A percentile compares a stretch with the other conserved stretches of the same genome.
phyloP scores from a whole-genome alignment of 176 grass and related monocot species.

The Alloteropsis semialata region DNA sequence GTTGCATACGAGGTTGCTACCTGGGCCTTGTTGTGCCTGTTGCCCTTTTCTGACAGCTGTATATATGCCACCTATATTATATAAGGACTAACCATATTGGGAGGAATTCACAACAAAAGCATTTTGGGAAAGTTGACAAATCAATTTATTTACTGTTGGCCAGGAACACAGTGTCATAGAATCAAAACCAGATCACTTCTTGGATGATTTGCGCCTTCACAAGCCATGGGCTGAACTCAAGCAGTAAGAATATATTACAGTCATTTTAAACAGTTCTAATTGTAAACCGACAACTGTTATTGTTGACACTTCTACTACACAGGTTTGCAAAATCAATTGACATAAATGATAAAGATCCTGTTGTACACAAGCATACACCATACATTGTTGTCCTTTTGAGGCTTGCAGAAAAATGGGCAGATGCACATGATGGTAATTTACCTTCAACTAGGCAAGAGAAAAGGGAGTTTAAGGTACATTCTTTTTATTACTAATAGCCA shows the following conservation, averaged over 20 bases:
- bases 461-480: conserved; percentile 90
- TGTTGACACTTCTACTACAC: conserved; percentile 27
- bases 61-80: background rate
- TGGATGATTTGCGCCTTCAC: conserved; percentile 93
- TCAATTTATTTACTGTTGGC: conserved; percentile 8
- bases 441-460: conserved; percentile 93
- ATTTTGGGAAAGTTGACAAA: conserved; percentile 18
- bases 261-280: background rate
- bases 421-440: conserved; percentile 65
- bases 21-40: background rate
- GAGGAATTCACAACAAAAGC: background rate
- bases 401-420: conserved; percentile 85
- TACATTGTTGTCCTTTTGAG: conserved; percentile 84
- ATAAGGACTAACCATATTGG: background rate
- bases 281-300: conserved; percentile 12
- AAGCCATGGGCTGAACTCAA: conserved; percentile 90
- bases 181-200: conserved; percentile 96
- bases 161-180: conserved; percentile 84
- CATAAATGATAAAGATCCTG: conserved; percentile 70
- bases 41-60: background rate
- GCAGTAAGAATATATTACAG: conserved; percentile 52
- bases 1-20: background rate
- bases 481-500: conserved; percentile 1
- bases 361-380: conserved; percentile 96
- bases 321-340: conserved; percentile 84